Evolutionary conservation across 2,329 filamentous ascomycete genomes (phyloP).

Genomic region (Pseudocercospora vitis): DNA sequence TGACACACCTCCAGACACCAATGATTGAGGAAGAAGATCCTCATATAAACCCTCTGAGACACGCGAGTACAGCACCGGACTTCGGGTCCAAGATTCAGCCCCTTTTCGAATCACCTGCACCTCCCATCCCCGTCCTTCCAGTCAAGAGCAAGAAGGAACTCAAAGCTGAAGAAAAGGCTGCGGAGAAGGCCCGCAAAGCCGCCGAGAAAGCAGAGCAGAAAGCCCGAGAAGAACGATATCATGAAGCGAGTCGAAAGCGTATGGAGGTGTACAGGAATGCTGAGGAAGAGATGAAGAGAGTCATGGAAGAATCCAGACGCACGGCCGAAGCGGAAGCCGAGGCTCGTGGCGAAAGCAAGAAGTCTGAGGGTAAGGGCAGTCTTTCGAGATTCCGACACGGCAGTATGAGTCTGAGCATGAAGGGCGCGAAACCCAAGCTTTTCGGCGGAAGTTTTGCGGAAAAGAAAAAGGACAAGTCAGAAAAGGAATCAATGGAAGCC

Average conservation of each 20-base stretch:
- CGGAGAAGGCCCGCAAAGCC: constrained; percentile 59
- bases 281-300: constrained; percentile 64
- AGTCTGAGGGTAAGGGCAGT: constrained; percentile 32
- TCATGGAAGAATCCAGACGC: constrained; percentile 65
- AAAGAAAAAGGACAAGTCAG: constrained; percentile 37
- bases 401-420: constrained; percentile 76
- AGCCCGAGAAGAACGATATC: constrained; percentile 41
- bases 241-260: constrained; percentile 43
- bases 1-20: constrained; percentile 23
- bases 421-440: constrained; percentile 38
- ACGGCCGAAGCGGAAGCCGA: constrained; percentile 58
- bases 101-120: constrained; percentile 36
- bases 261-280: constrained; percentile 58
- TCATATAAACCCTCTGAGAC: constrained; percentile 60
- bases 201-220: constrained; percentile 60
- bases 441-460: constrained; percentile 32
- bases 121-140: constrained; percentile 52
- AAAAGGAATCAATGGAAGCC: constrained; percentile 40
- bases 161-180: constrained; percentile 55
- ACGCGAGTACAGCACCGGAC: constrained; percentile 64
- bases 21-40: constrained; percentile 13
- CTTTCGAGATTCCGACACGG: constrained; percentile 65
- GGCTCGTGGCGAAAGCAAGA: constrained; percentile 22
- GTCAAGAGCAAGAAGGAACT: constrained; percentile 68
- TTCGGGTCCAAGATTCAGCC: constrained; percentile 18